Base-by-base conservation (phyloP, 192 early-diverging fungal genomes). In the Phlyctochytrium arcticum region DNA sequence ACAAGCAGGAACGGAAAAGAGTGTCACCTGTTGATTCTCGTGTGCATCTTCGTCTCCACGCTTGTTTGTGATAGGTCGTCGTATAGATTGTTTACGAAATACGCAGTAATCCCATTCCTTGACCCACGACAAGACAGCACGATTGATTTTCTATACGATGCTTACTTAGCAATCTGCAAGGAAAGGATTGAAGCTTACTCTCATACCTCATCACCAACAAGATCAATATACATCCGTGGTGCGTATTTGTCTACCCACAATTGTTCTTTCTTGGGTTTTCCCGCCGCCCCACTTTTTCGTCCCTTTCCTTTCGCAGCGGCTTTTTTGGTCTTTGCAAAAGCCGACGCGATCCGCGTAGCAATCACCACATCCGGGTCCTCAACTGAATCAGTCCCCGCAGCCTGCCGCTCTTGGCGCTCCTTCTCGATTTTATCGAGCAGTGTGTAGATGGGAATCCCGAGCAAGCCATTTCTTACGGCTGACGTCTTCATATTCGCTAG, bases 101-200 rank as follows among this genome's bases (percentile, higher is more conserved):
- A 97, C 94, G 65, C 96, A 99, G 21, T 82, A 84, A 70, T 99
- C 94, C 96, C 96, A 99, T 48, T 89, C 81, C 67, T 96, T 96
- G 15, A 99, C 89, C 96, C 96, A 99, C 54, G 80, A 77, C 54
- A 99, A 70, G 6, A 94, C 90, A 29, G 90, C 89, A 5, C 94
- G 85, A 66, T 96, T 96, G 2, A 92, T 77, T 32, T 83, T 68
- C 81, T 89, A 54, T 53, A 31, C 27, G 7, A 19, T 19, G 21
- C 17, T 31, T 46, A 17, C 19, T 30, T 4, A 77, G 39, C 39
- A 42, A 42, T 19, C 50, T 12, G 24, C 1, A 53, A 53, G 19
- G 27, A 19, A 53, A 19, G 10, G 27, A 53, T 19, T 2, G 26
- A 23, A 24, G 50, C 26, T 15, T 53, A 12, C 15, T 3, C n/a